These are phyloP conservation scores for Globomyces pollinis-pini DNA, from an alignment of 192 early-diverging fungal species.

Conservation along the genomic window DNA sequence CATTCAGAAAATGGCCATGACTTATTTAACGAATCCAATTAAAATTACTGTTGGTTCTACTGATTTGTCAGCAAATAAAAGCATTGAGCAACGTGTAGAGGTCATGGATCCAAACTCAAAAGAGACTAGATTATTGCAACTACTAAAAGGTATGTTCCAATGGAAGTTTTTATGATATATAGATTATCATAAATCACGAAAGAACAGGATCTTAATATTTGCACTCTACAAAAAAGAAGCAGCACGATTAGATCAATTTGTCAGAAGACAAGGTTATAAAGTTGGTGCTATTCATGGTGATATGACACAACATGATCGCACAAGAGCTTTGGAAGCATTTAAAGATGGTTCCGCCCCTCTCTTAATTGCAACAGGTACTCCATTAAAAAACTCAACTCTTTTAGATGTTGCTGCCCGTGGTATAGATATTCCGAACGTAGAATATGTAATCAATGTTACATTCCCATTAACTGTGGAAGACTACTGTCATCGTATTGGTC, in stretches of 20 bases:
- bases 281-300: slow-evolving; percentile 88
- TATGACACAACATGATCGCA: slow-evolving; percentile 75
- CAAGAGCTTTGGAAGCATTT: slow-evolving; percentile 71
- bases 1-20: slow-evolving; percentile 76
- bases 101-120: slow-evolving; percentile 75
- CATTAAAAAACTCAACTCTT: neutral
- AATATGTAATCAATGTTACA: slow-evolving; percentile 92
- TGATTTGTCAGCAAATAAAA: slow-evolving; percentile 78
- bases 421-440: slow-evolving; percentile 71
- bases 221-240: slow-evolving; percentile 97
- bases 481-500: slow-evolving; percentile 74
- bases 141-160: too few relatives aligned
- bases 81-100: slow-evolving; percentile 84
- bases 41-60: slow-evolving; percentile 79
- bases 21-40: slow-evolving; percentile 74
- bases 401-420: slow-evolving; percentile 24
- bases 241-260: slow-evolving; percentile 62
- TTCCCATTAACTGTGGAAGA: slow-evolving; percentile 98
- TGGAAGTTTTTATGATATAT: too few relatives aligned
- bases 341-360: slow-evolving; percentile 72
- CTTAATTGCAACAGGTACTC: slow-evolving; percentile 78
- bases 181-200: slow-evolving; percentile 74
- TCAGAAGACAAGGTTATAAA: slow-evolving; percentile 70
- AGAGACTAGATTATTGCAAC: slow-evolving; percentile 62
- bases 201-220: slow-evolving; percentile 88